These are phyloP conservation scores for Hebeloma cylindrosporum DNA, from an alignment of 768 basidiomycete species.

Conservation along the genomic window DNA sequence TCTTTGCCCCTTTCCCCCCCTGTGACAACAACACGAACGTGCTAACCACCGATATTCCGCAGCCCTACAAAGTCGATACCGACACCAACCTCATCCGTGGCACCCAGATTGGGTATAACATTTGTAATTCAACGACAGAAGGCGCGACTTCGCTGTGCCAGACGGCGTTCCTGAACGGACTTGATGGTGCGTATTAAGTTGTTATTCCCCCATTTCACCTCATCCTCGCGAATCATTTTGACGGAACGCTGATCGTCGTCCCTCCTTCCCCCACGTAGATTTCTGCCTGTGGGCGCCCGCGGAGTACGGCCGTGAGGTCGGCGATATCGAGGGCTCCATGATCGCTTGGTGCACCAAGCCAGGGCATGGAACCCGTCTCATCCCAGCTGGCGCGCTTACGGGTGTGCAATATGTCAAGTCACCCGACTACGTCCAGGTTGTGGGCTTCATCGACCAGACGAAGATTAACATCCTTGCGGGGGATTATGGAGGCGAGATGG, in stretches of 20 bases:
- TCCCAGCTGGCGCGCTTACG: conserved; percentile 61
- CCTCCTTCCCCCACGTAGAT: conserved; percentile 33
- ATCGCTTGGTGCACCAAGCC: conserved; percentile 80
- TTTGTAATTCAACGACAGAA: conserved; percentile 66
- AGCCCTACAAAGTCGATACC: too few relatives aligned
- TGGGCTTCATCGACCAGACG: conserved; percentile 65
- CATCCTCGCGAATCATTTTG: background rate
- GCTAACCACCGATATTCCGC: too few relatives aligned
- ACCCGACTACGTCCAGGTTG: conserved; percentile 57
- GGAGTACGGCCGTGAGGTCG: conserved; percentile 53
- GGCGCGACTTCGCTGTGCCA: conserved; percentile 59
- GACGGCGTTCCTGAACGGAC: conserved; percentile 54
- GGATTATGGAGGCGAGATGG: conserved; percentile 78
- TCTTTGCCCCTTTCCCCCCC: too few relatives aligned
- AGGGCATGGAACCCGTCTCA: conserved; percentile 69
- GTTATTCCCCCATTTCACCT: conserved; percentile 34
- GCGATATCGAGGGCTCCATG: conserved; percentile 64
- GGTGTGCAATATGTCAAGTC: conserved; percentile 63
- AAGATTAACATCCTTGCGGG: conserved; percentile 46
- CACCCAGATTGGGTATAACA: conserved; percentile 61
- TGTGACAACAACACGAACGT: too few relatives aligned
- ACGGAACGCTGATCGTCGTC: background rate
- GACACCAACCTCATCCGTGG: too few relatives aligned
- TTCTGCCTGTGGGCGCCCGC: conserved; percentile 69
- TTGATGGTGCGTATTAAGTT: conserved; percentile 34